A percentile compares a stretch with the other conserved stretches of the same genome.
These are phyloP conservation scores for Syzygium aromaticum DNA, from an alignment of 345 rosid species.

Conservation along the genomic window DNA sequence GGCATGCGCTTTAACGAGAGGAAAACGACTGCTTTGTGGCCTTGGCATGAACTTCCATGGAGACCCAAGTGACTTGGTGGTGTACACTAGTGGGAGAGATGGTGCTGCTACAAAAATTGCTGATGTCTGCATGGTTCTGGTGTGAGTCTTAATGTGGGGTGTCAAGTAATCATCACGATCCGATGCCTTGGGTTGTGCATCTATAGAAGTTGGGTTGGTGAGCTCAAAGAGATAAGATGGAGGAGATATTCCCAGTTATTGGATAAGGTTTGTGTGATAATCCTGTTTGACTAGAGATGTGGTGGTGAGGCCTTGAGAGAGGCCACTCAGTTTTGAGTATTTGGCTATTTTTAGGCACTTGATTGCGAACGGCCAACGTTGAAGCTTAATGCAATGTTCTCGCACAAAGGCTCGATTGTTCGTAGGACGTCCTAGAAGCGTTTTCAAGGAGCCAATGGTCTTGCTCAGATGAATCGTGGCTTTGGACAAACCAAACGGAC, in stretches of 20 bases:
- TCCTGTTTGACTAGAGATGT: not conserved
- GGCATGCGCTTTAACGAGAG: conserved; percentile 16
- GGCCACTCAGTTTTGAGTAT: not conserved
- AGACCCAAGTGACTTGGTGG: conserved; percentile 12
- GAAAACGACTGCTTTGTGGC: conserved; percentile 2
- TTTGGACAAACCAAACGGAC: not conserved
- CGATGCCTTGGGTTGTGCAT: not conserved
- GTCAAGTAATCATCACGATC: not conserved
- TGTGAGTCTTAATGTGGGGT: not conserved
- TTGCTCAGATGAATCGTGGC: not conserved
- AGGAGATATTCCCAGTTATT: not conserved
- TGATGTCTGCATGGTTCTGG: not conserved
- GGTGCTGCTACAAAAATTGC: conserved; percentile 12
- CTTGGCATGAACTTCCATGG: conserved; percentile 13
- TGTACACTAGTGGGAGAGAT: conserved; percentile 11
- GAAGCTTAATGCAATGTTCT: not conserved
- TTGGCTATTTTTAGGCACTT: not conserved
- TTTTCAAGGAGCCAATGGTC: not conserved
- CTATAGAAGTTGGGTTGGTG: not conserved
- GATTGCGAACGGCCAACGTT: not conserved
- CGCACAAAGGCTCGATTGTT: not conserved
- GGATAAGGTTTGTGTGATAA: not conserved
- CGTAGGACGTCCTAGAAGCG: not conserved
- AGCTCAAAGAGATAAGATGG: conserved; percentile 1
- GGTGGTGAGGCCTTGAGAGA: not conserved